Evolutionary conservation across 179 eudicot genomes (phyloP).

Genomic region (Amaranthus tricolor): DNA sequence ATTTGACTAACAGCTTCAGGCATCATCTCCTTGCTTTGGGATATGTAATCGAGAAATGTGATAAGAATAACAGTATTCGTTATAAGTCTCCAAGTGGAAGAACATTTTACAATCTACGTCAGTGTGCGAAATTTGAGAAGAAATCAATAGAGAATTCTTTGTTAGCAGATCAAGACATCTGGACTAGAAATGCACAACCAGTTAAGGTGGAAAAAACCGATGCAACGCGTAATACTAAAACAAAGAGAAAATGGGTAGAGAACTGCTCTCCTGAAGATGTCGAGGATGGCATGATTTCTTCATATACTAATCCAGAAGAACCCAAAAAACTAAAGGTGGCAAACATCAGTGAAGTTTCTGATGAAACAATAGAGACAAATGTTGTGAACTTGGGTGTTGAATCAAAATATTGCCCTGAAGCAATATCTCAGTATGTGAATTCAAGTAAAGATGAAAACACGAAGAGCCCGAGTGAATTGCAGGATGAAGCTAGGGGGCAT

Average conservation of each 20-base stretch:
- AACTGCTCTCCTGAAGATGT: too few species aligned
- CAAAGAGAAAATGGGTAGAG: too few species aligned
- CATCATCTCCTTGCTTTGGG: conserved; percentile 56
- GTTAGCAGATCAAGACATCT: conserved; percentile 2
- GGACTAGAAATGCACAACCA: not conserved
- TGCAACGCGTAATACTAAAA: too few species aligned
- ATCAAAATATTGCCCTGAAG: conserved; percentile 56
- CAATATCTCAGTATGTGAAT: conserved; percentile 38
- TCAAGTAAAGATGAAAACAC: not conserved
- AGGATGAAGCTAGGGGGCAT: conserved; percentile 54
- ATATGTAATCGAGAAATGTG: conserved; percentile 45
- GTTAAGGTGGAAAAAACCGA: too few species aligned
- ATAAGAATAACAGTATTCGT: conserved; percentile 14
- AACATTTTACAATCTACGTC: conserved; percentile 28
- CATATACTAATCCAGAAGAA: conserved; percentile 7
- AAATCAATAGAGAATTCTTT: conserved; percentile 5
- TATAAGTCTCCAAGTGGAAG: conserved; percentile 56
- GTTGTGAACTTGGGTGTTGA: conserved; percentile 20
- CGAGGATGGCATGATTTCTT: not conserved
- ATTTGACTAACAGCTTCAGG: conserved; percentile 23
- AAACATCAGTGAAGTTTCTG: not conserved
- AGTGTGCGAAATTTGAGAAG: conserved; percentile 15
- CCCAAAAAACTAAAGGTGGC: not conserved
- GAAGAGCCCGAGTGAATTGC: not conserved
- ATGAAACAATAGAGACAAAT: not conserved